Evolutionary conservation across 441 rosid species (phyloP), one percentile per base, ranked within the genome.

Genomic region (Pelargonium cotyledonis): DNA sequence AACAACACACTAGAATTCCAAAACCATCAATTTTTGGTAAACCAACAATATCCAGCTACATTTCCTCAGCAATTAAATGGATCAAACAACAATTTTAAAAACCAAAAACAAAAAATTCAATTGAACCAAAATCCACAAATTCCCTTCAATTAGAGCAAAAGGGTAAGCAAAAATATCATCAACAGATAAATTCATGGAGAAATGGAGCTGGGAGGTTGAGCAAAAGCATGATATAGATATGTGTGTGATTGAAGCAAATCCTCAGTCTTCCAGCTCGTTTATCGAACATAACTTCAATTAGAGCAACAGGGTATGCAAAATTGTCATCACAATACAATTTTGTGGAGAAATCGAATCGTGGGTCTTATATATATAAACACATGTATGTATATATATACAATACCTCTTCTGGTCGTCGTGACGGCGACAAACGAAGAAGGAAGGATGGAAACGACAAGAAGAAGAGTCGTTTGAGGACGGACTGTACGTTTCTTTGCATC

Each of bases 321-420:
- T 31, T 16, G 19, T 31, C 19, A 47, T 53, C 60, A 15, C 0
- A 3, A 15, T 14, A 53, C 1, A 15, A 53, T n/a, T 4, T 53
- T 5, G 23, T 53, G 60, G 60, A n/a, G 60, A 53, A 53, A 53
- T 53, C 8, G 61, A 55, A 21, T 55, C 7, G 23, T 55, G 61
- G 61, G 61, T 55, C 23, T 55, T 19, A 49, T 4, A 15, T 14
- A 14, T 18, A 15, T 31, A 4, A 31, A 31, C 38, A 31, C 5
- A 31, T 31, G 2, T 23, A 35, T 29, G 10, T 12, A 61, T 12
- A 14, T 47, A 70, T 41, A 60, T 55, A 38, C 19, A 63, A 14
- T 65, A 89, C 92, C 98, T 83, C 76, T 80, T 89, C 77, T 89
- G 98, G 77, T 93, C 98, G 80, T 91, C 98, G 85, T 93, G 98